These are phyloP conservation scores for Obelidium mucronatum DNA, from an alignment of 192 early-diverging fungal genomes.

Conservation along the genomic window DNA sequence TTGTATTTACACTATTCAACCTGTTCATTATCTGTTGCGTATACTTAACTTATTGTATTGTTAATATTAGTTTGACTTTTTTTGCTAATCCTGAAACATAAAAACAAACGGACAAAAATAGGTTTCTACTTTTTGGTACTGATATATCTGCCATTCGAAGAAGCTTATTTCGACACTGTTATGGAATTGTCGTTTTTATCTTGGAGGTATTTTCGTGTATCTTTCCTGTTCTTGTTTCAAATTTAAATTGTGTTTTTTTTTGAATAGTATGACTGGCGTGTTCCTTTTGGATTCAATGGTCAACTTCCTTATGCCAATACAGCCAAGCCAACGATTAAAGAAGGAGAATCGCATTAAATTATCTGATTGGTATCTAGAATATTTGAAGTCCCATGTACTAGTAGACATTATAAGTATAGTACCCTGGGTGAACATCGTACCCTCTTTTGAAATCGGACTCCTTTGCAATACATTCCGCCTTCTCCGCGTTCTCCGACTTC, in stretches of 20 bases:
- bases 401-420: slow-evolving; percentile 22
- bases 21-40: neutral
- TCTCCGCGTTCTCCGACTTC: neutral
- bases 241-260: neutral
- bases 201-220: neutral
- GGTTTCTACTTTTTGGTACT: neutral
- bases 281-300: neutral
- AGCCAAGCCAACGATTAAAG: neutral
- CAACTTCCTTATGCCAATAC: neutral
- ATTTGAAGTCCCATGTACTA: neutral
- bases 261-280: neutral
- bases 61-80: neutral
- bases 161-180: slow-evolving; percentile 10
- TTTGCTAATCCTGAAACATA: neutral
- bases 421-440: neutral
- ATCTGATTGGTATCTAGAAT: slow-evolving; percentile 5
- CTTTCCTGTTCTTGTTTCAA: neutral
- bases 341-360: neutral
- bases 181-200: neutral
- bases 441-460: neutral
- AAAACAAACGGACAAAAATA: neutral
- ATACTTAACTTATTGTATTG: neutral
- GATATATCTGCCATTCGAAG: neutral
- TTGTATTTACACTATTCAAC: neutral
- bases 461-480: neutral